A percentile compares a stretch with the other conserved stretches of the same genome.
Conservation (phyloP, 805 yeast genomes). For the Ogataea methylovora region DNA sequence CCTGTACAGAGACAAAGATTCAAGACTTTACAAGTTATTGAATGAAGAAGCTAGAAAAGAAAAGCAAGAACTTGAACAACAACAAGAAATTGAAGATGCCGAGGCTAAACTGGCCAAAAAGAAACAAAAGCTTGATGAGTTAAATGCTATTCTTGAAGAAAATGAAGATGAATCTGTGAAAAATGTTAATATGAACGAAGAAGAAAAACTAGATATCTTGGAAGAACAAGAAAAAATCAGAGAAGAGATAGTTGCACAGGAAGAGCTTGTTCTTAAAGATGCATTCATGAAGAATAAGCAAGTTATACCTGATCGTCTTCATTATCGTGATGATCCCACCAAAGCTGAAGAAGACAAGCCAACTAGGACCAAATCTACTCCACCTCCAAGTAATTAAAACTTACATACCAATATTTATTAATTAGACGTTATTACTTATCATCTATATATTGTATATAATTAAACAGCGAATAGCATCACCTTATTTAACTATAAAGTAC, state of each 20-base stretch:
- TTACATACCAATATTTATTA: no score
- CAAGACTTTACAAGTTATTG: slow-evolving; percentile 24
- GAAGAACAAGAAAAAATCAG: not conserved
- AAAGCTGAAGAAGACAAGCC: no score
- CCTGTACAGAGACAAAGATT: slow-evolving; percentile 35
- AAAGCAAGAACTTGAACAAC: slow-evolving; percentile 6
- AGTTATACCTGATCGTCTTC: not conserved
- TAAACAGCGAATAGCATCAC: no score
- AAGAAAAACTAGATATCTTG: not conserved
- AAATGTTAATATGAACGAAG: no score
- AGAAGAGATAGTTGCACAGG: slow-evolving; percentile 1
- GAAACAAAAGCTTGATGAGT: slow-evolving; percentile 7
- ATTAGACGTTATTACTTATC: no score
- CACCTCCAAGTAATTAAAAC: no score
- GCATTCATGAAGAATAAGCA: not conserved
- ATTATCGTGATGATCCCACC: no score
- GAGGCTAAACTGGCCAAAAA: slow-evolving; percentile 1
- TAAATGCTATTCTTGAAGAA: not conserved
- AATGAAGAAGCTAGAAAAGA: slow-evolving; percentile 18
- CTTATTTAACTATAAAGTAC: no score
- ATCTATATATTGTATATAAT: no score
- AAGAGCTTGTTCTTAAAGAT: slow-evolving; percentile 1
- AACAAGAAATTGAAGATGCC: slow-evolving; percentile 6
- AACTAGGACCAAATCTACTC: no score
- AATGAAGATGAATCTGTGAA: not conserved